These are phyloP conservation scores for Phoenix roebelenii DNA, from an alignment of 176 grass and related monocot genomes.

Conservation along the genomic window DNA sequence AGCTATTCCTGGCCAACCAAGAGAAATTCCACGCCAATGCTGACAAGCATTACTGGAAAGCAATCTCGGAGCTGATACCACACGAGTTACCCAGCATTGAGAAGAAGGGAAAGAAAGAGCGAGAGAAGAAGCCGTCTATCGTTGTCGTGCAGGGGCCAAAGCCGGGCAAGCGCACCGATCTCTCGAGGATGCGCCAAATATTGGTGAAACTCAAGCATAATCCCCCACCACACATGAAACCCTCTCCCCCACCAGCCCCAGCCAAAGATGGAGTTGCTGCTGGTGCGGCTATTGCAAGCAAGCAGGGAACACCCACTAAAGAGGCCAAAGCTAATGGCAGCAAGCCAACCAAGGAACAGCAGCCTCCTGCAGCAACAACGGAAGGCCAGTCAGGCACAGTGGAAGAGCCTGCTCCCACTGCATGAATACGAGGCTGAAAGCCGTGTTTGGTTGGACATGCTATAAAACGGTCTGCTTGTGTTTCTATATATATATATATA, in stretches of 20 bases:
- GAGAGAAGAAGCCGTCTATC: slow-evolving; percentile 14
- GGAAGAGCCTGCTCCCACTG: neutral
- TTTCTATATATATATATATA: too few species aligned
- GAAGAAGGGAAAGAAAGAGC: slow-evolving; percentile 14
- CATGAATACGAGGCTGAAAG: neutral
- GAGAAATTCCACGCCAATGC: slow-evolving; percentile 21
- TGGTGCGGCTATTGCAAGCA: neutral
- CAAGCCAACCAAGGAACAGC: neutral
- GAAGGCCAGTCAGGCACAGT: slow-evolving; percentile 7
- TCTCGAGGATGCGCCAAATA: slow-evolving; percentile 10
- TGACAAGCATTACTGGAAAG: slow-evolving; percentile 22
- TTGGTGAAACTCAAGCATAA: slow-evolving; percentile 17
- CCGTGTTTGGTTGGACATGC: too few species aligned
- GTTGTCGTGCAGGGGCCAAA: slow-evolving; percentile 16
- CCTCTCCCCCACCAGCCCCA: slow-evolving; percentile 1
- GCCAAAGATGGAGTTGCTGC: slow-evolving; percentile 15
- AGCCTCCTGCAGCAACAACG: neutral
- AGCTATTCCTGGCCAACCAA: slow-evolving; percentile 12
- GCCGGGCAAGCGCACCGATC: slow-evolving; percentile 15
- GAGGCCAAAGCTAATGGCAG: slow-evolving; percentile 7
- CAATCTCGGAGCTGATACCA: slow-evolving; percentile 10
- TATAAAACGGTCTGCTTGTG: too few species aligned
- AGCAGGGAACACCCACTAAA: neutral
- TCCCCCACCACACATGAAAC: slow-evolving; percentile 19
- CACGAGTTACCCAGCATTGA: slow-evolving; percentile 16